Evolutionary conservation across 352 stramenopile species (phyloP), one percentile per base, ranked within the genome.

Genomic region (Globisporangium perplexum): DNA sequence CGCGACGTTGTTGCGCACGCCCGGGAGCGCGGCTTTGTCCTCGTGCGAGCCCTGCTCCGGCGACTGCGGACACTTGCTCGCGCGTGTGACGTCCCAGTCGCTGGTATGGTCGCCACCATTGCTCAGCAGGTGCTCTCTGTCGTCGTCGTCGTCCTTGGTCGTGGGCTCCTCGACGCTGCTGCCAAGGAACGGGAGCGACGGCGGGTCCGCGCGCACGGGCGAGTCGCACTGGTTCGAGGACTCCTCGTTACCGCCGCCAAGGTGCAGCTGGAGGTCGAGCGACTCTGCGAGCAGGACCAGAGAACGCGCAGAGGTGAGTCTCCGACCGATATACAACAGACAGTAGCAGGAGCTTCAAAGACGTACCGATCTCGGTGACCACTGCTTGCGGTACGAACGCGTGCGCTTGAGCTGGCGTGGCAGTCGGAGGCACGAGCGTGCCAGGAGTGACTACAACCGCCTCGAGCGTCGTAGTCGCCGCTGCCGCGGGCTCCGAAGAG

Each of bases 181-280:
- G 14, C 7, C 15, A 15, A 31, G 30, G n/a, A 30, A n/a, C 17
- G 50, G 33, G 0, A 35, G n/a, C 3, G 24, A 12, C 20, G 22
- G 30, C 6, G 17, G 11, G 2, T 56, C 14, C 4, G 20, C 17
- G 30, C 31, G 55, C 22, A 52, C 17, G 45, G 62, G 64, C 7
- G 72, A 77, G 38, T 84, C 72, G 43, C 62, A 74, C 39, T 86
- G 77, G 58, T 88, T 88, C 15, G 74, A 86, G 23, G 65, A 45
- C 33, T 51, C 51, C 10, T 54, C 35, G 42, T 60, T 20, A 26
- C 33, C 43, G 3, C 47, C 44, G 35, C 56, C 20, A 39, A 50
- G 31, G 28, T 59, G 57, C 36, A 43, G 17, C 38, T 63, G 62
- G 42, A 77, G 26, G 20, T 80, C 62, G n/a, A 75, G 50, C 15